Percentiles rank a stretch among this genome's conserved stretches.
Evolutionary conservation across 2,329 filamentous ascomycete genomes (phyloP).

Genomic region (Alternaria conjuncta): DNA sequence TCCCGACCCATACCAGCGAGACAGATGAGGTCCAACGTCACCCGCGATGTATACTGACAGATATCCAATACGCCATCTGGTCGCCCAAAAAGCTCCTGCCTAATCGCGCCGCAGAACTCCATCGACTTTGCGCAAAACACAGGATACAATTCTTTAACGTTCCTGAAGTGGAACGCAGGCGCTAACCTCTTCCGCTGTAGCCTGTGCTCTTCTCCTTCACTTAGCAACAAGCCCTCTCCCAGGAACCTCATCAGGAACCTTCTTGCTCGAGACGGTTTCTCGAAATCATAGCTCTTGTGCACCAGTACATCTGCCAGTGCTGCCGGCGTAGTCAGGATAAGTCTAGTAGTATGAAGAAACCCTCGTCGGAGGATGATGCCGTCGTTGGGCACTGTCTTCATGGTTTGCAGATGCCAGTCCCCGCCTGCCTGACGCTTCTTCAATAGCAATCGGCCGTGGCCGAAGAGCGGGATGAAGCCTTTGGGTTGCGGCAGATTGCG

Average conservation of each 20-base stretch:
- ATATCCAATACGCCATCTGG: slow-evolving; percentile 49
- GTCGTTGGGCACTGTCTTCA: slow-evolving; percentile 50
- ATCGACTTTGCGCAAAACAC: slow-evolving; percentile 80
- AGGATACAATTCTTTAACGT: slow-evolving; percentile 84
- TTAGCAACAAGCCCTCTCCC: slow-evolving; percentile 59
- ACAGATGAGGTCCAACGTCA: slow-evolving; percentile 57
- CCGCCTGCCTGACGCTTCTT: slow-evolving; percentile 40
- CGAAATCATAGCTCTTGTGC: slow-evolving; percentile 61
- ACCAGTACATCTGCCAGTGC: slow-evolving; percentile 60
- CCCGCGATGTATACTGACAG: slow-evolving; percentile 53
- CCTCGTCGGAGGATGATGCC: slow-evolving; percentile 50
- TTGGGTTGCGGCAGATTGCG: slow-evolving; percentile 46
- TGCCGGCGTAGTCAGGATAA: slow-evolving; percentile 49
- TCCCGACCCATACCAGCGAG: slow-evolving; percentile 54
- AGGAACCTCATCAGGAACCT: slow-evolving; percentile 57
- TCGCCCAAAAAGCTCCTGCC: slow-evolving; percentile 54
- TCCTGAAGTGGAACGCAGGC: slow-evolving; percentile 84
- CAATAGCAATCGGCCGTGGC: slow-evolving; percentile 47
- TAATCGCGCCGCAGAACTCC: slow-evolving; percentile 71
- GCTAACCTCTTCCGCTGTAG: slow-evolving; percentile 73
- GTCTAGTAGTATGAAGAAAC: slow-evolving; percentile 47
- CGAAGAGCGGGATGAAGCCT: slow-evolving; percentile 43
- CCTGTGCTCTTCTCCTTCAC: slow-evolving; percentile 59
- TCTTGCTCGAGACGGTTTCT: slow-evolving; percentile 56
- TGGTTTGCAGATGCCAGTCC: slow-evolving; percentile 39